Conservation (phyloP, 176 grass and related monocot species). For the Paspalum notatum region DNA sequence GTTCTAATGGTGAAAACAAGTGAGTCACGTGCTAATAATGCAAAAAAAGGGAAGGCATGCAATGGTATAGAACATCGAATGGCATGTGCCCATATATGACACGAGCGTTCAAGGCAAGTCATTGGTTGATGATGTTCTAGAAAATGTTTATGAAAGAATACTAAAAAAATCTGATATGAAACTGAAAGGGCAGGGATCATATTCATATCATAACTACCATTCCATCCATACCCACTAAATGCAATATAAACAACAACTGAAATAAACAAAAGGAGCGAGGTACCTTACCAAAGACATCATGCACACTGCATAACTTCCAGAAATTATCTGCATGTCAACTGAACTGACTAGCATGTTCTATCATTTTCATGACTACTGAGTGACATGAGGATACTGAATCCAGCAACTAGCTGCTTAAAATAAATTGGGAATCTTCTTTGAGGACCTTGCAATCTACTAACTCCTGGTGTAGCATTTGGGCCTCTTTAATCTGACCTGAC, state of each 20-base stretch:
- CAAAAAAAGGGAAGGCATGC: not conserved
- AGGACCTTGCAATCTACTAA: slow-evolving; percentile 57
- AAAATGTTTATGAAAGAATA: slow-evolving; percentile 22
- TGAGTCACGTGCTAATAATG: not conserved
- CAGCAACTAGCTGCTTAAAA: slow-evolving; percentile 31
- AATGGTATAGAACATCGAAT: not conserved
- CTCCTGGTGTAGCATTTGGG: slow-evolving; percentile 44
- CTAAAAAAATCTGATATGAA: not conserved
- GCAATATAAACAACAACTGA: slow-evolving; percentile 6
- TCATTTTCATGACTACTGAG: not conserved
- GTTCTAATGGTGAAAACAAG: not conserved
- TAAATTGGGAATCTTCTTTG: slow-evolving; percentile 43
- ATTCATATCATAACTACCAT: slow-evolving; percentile 15
- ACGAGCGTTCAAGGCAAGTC: not conserved
- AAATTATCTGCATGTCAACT: slow-evolving; percentile 15
- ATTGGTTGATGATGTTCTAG: not conserved
- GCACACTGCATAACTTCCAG: slow-evolving; percentile 26
- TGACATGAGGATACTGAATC: slow-evolving; percentile 16
- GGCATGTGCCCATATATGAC: not conserved
- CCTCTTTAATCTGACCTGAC: slow-evolving; percentile 58
- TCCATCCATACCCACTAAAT: not conserved
- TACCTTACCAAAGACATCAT: slow-evolving; percentile 14
- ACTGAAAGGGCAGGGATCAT: not conserved
- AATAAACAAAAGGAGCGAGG: slow-evolving; percentile 4
- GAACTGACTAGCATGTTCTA: slow-evolving; percentile 22